Percentiles rank a stretch among this genome's conserved stretches.
Evolutionary conservation across 768 basidiomycete species (phyloP).

Genomic region (Paxillus ammoniavirescens): DNA sequence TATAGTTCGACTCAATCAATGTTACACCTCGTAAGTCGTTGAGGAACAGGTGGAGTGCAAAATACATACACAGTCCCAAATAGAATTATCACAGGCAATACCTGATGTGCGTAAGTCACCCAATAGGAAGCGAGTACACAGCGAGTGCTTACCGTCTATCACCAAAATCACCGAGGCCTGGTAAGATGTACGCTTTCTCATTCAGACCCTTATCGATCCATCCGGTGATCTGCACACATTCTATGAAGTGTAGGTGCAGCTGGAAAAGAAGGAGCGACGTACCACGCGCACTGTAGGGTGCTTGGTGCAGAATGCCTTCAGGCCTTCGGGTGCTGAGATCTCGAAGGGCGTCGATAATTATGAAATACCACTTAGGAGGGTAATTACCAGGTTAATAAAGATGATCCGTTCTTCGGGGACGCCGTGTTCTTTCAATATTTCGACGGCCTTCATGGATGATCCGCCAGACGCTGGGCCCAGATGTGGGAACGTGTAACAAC

Average conservation of each 20-base stretch:
- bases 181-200: conserved; percentile 87
- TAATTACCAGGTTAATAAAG: conserved; percentile 81
- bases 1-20: too few species aligned
- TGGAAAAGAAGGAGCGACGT: conserved; percentile 28
- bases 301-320: conserved; percentile 71
- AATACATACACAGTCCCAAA: background rate
- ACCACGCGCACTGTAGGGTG: conserved; percentile 80
- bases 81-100: conserved; percentile 20
- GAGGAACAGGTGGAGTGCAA: background rate
- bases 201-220: conserved; percentile 95
- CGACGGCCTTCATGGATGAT: conserved; percentile 96
- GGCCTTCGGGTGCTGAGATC: conserved; percentile 91
- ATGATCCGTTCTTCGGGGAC: conserved; percentile 95
- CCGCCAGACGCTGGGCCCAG: conserved; percentile 77
- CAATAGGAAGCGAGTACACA: background rate
- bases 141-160: conserved; percentile 63
- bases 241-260: background rate
- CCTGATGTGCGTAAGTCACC: conserved; percentile 1
- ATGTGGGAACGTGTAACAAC: background rate
- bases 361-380: background rate
- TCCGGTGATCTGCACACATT: conserved; percentile 69
- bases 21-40: background rate
- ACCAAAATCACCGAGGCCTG: conserved; percentile 95
- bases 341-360: conserved; percentile 27
- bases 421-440: conserved; percentile 86